Evolutionary conservation across 306 rosid species (phyloP).

Genomic region (Heteromeles arbutifolia): DNA sequence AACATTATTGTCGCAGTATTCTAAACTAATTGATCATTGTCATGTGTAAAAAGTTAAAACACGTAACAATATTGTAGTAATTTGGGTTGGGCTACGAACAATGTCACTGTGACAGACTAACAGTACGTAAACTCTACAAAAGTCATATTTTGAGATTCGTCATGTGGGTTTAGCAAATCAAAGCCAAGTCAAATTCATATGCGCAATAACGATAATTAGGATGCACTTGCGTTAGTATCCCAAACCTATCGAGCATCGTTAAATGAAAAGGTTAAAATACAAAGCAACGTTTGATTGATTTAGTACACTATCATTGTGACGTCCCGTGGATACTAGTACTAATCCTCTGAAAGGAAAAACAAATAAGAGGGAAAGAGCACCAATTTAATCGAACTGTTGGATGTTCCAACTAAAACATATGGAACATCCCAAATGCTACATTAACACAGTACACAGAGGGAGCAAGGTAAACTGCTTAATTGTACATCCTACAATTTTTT

Average conservation of each 20-base stretch:
- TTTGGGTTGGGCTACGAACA: too few species aligned
- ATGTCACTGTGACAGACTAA: too few species aligned
- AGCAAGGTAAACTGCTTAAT: conserved; percentile 3
- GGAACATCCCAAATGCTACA: background rate
- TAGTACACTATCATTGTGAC: too few species aligned
- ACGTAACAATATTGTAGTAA: too few species aligned
- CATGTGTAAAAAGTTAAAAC: too few species aligned
- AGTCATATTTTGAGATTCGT: too few species aligned
- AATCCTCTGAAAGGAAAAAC: background rate
- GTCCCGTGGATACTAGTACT: background rate
- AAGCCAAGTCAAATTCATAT: background rate
- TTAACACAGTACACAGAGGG: background rate
- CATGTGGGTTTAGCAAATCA: background rate
- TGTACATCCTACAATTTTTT: background rate
- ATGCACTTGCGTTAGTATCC: background rate
- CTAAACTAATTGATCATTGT: too few species aligned
- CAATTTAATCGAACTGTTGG: background rate
- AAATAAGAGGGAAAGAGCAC: background rate
- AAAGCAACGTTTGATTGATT: too few species aligned
- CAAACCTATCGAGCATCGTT: background rate
- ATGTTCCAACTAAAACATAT: background rate
- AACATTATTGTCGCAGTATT: rapidly evolving
- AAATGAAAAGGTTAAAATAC: too few species aligned
- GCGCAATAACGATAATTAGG: background rate
- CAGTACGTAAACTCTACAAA: background rate